Percentiles rank a stretch among this genome's conserved stretches.
phyloP scores from a whole-genome alignment of 2,329 filamentous ascomycete genomes.

The Diplodia mutila region DNA sequence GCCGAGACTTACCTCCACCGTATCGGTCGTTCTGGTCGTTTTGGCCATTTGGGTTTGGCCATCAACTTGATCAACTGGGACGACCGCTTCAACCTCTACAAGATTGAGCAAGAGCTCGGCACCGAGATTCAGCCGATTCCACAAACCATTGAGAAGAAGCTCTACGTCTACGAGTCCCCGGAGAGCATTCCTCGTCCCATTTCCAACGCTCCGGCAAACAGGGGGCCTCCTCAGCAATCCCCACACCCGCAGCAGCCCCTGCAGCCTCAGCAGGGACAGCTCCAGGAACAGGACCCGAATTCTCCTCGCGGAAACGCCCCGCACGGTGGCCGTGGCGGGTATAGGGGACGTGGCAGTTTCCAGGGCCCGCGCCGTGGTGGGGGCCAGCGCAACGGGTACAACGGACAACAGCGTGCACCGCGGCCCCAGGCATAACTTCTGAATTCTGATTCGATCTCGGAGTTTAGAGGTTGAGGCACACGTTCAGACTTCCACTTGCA shows the following conservation, averaged over 20 bases:
- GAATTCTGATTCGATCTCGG: neutral
- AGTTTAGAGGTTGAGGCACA: conserved; percentile 27
- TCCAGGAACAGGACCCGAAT: conserved; percentile 36
- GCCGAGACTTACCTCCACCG: conserved; percentile 98
- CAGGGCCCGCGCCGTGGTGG: conserved; percentile 36
- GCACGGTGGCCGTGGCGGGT: conserved; percentile 26
- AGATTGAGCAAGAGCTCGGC: conserved; percentile 94
- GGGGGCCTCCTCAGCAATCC: conserved; percentile 26
- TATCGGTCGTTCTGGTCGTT: conserved; percentile 95
- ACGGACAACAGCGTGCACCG: conserved; percentile 38
- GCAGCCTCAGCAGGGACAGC: conserved; percentile 26
- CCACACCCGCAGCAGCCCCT: conserved; percentile 27
- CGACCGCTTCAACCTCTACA: conserved; percentile 97
- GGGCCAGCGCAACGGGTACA: conserved; percentile 40
- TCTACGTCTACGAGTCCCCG: conserved; percentile 97
- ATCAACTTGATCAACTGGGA: conserved; percentile 99
- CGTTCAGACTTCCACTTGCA: conserved; percentile 24
- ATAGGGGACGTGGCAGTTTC: conserved; percentile 26
- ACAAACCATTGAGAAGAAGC: conserved; percentile 89
- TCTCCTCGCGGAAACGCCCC: conserved; percentile 21
- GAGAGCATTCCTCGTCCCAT: conserved; percentile 90
- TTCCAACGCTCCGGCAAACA: conserved; percentile 54
- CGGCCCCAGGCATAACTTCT: conserved; percentile 38
- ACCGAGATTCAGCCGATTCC: conserved; percentile 99
- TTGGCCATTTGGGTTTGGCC: conserved; percentile 93